Evolutionary conservation across 345 rosid species (phyloP).

Genomic region (Salix caprea): DNA sequence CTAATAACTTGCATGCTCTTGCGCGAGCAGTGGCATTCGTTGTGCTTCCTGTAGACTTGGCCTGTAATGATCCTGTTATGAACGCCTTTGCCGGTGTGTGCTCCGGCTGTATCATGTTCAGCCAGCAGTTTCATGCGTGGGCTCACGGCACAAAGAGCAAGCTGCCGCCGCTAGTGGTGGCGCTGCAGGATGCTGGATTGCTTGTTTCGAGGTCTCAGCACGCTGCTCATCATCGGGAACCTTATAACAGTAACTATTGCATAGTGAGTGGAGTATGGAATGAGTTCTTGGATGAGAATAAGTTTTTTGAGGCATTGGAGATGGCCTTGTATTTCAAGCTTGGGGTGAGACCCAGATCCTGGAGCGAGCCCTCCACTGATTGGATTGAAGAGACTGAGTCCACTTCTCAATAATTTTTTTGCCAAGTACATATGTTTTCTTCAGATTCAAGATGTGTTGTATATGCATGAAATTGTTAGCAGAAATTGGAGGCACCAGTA

Average conservation of each 20-base stretch:
- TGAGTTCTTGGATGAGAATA: slow-evolving; percentile 50
- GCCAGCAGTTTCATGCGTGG: slow-evolving; percentile 98
- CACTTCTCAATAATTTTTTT: slow-evolving; percentile 12
- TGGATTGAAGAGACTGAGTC: slow-evolving; percentile 54
- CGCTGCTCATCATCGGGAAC: slow-evolving; percentile 66
- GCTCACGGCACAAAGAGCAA: slow-evolving; percentile 87
- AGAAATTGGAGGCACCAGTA: not conserved
- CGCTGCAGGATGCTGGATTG: slow-evolving; percentile 63
- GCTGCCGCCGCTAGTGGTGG: slow-evolving; percentile 59
- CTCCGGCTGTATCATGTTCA: slow-evolving; percentile 75
- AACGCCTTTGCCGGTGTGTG: slow-evolving; percentile 53
- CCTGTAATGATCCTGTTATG: slow-evolving; percentile 39
- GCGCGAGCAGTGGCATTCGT: slow-evolving; percentile 51
- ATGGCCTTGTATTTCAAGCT: slow-evolving; percentile 57
- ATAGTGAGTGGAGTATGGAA: slow-evolving; percentile 88
- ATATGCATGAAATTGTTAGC: not conserved
- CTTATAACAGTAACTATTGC: slow-evolving; percentile 83
- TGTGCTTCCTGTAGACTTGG: slow-evolving; percentile 59
- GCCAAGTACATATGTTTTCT: not conserved
- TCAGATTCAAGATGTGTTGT: not conserved
- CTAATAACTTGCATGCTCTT: slow-evolving; percentile 76
- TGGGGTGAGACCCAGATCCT: slow-evolving; percentile 68
- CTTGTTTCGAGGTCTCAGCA: slow-evolving; percentile 70
- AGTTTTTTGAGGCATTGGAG: slow-evolving; percentile 70
- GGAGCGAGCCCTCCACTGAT: slow-evolving; percentile 68